Base-by-base conservation (phyloP, 2,329 filamentous ascomycete species). In the Seiridium cupressi region DNA sequence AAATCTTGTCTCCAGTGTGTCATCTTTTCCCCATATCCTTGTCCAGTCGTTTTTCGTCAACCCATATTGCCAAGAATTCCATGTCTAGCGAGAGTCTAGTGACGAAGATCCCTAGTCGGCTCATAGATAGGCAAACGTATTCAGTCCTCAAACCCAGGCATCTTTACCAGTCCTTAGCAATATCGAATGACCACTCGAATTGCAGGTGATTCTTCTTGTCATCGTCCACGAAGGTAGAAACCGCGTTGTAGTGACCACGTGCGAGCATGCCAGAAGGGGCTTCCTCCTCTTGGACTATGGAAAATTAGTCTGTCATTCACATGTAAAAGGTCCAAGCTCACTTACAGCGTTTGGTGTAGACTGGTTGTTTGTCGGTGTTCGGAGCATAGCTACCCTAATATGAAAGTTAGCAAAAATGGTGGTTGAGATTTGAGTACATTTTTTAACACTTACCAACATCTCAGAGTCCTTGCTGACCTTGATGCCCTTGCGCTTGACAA, bases 121-220 rank as follows among this genome's bases (percentile, higher is more conserved):
- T 26, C 18, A 26, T 26, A 26, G 18, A 26, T 26, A 26, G 18
- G 18, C 18, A 26, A 26, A 26, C 18, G 18, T 26, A 26, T 26
- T 26, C 18, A 26, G 18, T 26, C 18, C 18, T 26, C 32, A 40
- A 40, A 55, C n/a, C 36, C 31, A n/a, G 10, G n/a, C 11, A 2
- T 42, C 53, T 58, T 44, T 58, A 58, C 95, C 95, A 98, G 74
- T 97, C 92, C 85, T 98, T 99, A 79, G 90, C 85, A 75, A 99
- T 97, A 73, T 97, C 91, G 72, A 99, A 98, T 63, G 89, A 88
- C 95, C 95, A 99, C 71, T 96, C 90, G 76, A 99, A 99, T 74
- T 89, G 84, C 64, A 99, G 83, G 77, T 99, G 93, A 65, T 85
- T 89, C 77, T 92, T 88, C 76, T 95, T 89, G 79, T 99, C 95